Evolutionary conservation across 305 asterid species (phyloP).

Genomic region (Fraxinus greggii): DNA sequence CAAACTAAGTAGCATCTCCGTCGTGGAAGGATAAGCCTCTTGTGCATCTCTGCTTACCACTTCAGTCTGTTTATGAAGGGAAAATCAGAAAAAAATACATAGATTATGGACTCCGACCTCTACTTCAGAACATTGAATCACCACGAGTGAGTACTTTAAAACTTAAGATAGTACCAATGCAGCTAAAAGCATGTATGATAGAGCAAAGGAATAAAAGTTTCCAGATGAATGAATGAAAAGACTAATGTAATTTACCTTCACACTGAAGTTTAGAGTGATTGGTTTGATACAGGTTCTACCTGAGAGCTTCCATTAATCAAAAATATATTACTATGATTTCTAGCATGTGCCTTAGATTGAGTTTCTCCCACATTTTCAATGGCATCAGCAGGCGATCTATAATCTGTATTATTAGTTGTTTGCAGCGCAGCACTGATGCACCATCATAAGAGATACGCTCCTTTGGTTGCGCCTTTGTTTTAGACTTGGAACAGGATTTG

Average conservation of each 20-base stretch:
- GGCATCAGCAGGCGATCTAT: constrained; percentile 1
- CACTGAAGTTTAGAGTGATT: constrained; percentile 15
- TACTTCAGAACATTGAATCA: not conserved
- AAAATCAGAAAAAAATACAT: not conserved
- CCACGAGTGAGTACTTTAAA: not conserved
- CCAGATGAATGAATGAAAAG: not conserved
- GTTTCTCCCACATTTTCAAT: constrained; percentile 3
- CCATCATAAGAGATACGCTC: not conserved
- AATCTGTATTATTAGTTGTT: not conserved
- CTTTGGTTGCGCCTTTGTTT: constrained; percentile 22
- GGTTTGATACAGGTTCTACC: constrained; percentile 3
- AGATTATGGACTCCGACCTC: not conserved
- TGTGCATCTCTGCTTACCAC: constrained; percentile 16
- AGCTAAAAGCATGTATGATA: not conserved
- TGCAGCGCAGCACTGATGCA: constrained; percentile 2
- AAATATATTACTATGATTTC: constrained; percentile 8
- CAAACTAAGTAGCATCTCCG: constrained; percentile 26
- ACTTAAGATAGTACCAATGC: not conserved
- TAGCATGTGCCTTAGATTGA: constrained; percentile 13
- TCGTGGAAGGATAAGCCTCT: not conserved
- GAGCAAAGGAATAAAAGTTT: not conserved
- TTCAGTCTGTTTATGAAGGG: constrained; percentile 25
- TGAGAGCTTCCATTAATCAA: constrained; percentile 1
- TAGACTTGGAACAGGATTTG: constrained; percentile 7
- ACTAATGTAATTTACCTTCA: constrained; percentile 32